Conservation (phyloP, 1,284 basidiomycete species). For the Sanghuangporus baumii region DNA sequence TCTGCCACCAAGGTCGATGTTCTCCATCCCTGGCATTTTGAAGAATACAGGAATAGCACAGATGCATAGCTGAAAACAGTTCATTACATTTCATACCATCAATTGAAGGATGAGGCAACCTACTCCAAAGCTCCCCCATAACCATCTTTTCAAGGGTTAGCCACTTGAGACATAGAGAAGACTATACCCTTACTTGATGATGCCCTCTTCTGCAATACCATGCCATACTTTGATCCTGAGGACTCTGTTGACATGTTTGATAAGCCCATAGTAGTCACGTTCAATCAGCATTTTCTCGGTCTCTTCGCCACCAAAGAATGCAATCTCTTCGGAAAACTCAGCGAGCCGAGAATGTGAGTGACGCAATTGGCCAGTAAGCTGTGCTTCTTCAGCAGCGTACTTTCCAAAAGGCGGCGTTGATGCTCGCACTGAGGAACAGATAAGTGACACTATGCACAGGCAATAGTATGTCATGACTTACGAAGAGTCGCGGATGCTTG, state of each 20-base stretch:
- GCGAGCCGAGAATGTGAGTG: constrained; percentile 92
- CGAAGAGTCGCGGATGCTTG: constrained; percentile 76
- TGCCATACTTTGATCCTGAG: constrained; percentile 85
- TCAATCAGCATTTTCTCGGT: constrained; percentile 93
- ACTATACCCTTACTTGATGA: constrained; percentile 66
- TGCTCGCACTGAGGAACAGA: constrained; percentile 56
- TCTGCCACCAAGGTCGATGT: constrained; percentile 73
- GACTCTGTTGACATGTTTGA: constrained; percentile 87
- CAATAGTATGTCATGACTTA: constrained; percentile 35
- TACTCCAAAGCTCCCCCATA: constrained; percentile 93
- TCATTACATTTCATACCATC: not conserved
- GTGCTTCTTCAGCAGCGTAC: constrained; percentile 80
- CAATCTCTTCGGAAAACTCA: constrained; percentile 93
- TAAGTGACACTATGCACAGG: not conserved
- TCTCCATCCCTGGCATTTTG: constrained; percentile 68
- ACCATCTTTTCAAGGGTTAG: constrained; percentile 38
- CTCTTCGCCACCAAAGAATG: constrained; percentile 87
- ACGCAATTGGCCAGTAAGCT: constrained; percentile 84
- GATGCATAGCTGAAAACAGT: constrained; percentile 59
- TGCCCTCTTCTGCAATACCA: constrained; percentile 89
- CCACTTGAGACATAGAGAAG: not conserved
- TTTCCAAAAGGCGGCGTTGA: constrained; percentile 93
- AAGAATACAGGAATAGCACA: constrained; percentile 96
- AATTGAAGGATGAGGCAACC: constrained; percentile 23
- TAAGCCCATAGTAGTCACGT: constrained; percentile 81